These are phyloP conservation scores for Fusarium odoratissimum DNA, from an alignment of 2,329 filamentous ascomycete species.

Conservation along the genomic window DNA sequence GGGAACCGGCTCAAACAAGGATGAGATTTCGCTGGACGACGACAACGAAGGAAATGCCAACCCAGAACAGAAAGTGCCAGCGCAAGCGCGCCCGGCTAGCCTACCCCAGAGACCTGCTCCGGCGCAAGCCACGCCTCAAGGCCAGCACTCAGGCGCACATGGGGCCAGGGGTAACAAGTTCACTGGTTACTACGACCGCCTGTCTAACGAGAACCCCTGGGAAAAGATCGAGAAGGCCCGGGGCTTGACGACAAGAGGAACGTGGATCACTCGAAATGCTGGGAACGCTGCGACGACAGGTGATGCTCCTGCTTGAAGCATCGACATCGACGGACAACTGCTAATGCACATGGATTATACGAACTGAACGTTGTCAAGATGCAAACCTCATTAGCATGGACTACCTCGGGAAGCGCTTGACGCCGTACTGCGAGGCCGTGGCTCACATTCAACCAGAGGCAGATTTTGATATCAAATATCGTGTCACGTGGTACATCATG, in stretches of 20 bases:
- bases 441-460: background rate
- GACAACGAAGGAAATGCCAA: constrained; percentile 35
- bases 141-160: constrained; percentile 21
- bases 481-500: constrained; percentile 32
- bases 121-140: constrained; percentile 8
- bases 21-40: constrained; percentile 60
- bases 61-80: constrained; percentile 19
- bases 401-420: no score
- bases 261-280: constrained; percentile 54
- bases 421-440: background rate
- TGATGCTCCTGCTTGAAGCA: constrained; percentile 27
- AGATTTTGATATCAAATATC: background rate
- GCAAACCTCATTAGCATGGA: no score
- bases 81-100: constrained; percentile 49
- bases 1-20: constrained; percentile 50
- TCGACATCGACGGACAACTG: background rate
- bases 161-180: constrained; percentile 63
- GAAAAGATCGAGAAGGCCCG: constrained; percentile 62
- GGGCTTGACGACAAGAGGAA: constrained; percentile 57
- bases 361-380: background rate
- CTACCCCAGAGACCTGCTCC: constrained; percentile 49
- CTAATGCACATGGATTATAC: background rate
- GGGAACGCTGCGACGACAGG: constrained; percentile 4
- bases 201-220: constrained; percentile 81
- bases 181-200: constrained; percentile 74